These are phyloP conservation scores for Scleroderma citrinum DNA, from an alignment of 768 basidiomycete species.

Conservation along the genomic window DNA sequence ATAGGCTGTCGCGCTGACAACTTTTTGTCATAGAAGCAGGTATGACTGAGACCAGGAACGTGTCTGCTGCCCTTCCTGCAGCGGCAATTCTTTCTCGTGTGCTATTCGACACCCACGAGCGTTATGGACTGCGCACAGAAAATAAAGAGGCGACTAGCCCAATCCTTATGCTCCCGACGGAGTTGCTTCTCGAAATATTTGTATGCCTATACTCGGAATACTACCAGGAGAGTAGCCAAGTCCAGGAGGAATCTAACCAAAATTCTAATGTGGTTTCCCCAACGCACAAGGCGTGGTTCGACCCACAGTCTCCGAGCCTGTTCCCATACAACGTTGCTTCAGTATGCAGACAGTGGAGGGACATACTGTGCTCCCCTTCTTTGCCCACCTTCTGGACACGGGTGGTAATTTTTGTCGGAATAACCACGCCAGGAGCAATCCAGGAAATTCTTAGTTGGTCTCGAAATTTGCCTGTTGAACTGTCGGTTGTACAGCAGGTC, in stretches of 20 bases:
- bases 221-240: neutral
- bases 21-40: neutral
- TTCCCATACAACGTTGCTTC: slow-evolving; percentile 3
- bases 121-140: neutral
- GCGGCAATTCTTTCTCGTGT: neutral
- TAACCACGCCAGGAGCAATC: neutral
- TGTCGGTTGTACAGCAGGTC: neutral
- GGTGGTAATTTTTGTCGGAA: neutral
- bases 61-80: neutral
- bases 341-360: neutral
- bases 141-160: neutral
- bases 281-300: neutral
- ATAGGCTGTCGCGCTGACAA: neutral
- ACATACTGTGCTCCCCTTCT: slow-evolving; percentile 1
- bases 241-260: neutral
- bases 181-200: slow-evolving; percentile 1
- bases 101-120: neutral
- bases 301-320: slow-evolving; percentile 1
- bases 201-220: neutral
- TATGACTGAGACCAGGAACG: neutral
- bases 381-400: slow-evolving; percentile 3
- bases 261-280: neutral
- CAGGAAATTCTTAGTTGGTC: neutral
- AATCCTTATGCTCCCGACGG: neutral
- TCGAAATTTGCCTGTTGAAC: neutral